phyloP scores from a whole-genome alignment of 345 rosid species.

The Atalantia buxifolia region DNA sequence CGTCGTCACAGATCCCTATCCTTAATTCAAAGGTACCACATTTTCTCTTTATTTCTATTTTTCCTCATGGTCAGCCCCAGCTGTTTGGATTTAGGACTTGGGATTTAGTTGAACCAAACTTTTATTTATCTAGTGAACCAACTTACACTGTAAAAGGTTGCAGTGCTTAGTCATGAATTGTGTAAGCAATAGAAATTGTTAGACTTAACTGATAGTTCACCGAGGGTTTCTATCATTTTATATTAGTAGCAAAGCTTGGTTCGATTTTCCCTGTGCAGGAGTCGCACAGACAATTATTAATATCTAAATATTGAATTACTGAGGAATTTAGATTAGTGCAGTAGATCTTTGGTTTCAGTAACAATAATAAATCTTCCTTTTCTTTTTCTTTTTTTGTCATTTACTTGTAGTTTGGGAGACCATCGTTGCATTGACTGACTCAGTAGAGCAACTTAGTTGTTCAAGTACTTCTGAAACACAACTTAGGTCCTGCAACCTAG shows the following conservation, averaged over 20 bases:
- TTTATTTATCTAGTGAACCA: too few relatives aligned
- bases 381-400: not conserved
- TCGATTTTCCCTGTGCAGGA: not conserved
- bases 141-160: not conserved
- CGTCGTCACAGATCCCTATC: conserved; percentile 42
- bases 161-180: not conserved
- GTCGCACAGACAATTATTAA: not conserved
- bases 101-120: not conserved
- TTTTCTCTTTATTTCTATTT: not conserved
- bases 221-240: not conserved
- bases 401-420: not conserved
- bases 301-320: not conserved
- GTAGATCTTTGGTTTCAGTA: not conserved
- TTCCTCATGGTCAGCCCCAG: not conserved
- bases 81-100: not conserved
- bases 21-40: conserved; percentile 36
- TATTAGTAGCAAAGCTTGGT: not conserved
- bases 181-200: not conserved
- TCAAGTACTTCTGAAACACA: not conserved
- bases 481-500: not conserved
- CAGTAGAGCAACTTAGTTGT: not conserved
- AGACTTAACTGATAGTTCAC: not conserved
- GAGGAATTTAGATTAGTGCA: too few relatives aligned
- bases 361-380: not conserved
- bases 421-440: not conserved